Base-by-base conservation (phyloP, 2,329 filamentous ascomycete genomes). In the Phialophora expanda region DNA sequence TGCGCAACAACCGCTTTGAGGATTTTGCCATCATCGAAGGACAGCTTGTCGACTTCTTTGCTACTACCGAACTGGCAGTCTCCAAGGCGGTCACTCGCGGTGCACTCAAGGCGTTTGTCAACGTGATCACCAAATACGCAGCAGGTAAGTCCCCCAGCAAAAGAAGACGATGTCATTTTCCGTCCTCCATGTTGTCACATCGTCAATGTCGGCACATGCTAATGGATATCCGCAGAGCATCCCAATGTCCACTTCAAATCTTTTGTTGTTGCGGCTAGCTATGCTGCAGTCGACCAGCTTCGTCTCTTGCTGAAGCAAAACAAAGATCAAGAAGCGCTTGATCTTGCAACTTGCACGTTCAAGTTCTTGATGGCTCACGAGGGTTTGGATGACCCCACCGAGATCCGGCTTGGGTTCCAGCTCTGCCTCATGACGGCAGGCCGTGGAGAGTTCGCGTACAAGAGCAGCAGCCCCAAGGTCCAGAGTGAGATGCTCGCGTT, bases 21-120 rank as follows among this genome's bases (percentile, higher is more conserved):
- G 72, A 74, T n/a, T 73, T 73, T 32, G 73, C 73, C 59, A 62
- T 71, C 24, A 76, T 76, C 4, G 74, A 77, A 32, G 71, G 69
- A 54, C 74, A 76, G 64, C 62, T 79, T 20, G 75, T 79, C 64
- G 73, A 76, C 1, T 78, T 78, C 66, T 79, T 80, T 17, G 41
- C 62, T 11, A 28, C 60, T 2, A 65, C 38, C 6, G 62, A 65
- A 26, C 30, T 56, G 24, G 22, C 56, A 14, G 62, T 64, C 67
- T 76, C 75, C 64, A 70, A 73, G 46, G 74, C 69, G 1, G 63
- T 78, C 9, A 76, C 76, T 0, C 72, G 54, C 4, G 30, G 50
- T 11, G 32, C 63, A 3, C 41, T 65, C 28, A 62, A 53, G 56
- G 58, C 56, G n/a, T 65, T 76, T 3, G 74, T 71, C 3, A 56